Conservation (phyloP, 805 yeast species). For the Metschnikowia continentalis region DNA sequence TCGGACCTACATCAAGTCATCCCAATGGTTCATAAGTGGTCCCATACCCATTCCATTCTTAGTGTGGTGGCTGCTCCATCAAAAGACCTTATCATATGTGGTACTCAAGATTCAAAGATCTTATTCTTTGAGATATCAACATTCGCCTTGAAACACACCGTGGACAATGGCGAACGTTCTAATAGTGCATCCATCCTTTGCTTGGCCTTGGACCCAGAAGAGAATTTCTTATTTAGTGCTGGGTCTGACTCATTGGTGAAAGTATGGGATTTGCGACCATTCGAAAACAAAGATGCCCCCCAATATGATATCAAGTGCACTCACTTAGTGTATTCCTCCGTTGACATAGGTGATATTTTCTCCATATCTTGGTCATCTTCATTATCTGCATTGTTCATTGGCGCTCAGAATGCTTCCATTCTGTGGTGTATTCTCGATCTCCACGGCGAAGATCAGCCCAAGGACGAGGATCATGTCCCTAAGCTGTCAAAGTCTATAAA, state of each 20-base stretch:
- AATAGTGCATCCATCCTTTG: conserved; percentile 75
- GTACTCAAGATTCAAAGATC: conserved; percentile 83
- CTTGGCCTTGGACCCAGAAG: conserved; percentile 51
- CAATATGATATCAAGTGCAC: conserved; percentile 28
- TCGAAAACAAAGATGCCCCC: conserved; percentile 12
- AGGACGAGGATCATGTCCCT: neutral
- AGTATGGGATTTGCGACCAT: conserved; percentile 64
- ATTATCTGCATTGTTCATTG: conserved; percentile 65
- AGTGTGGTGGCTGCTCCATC: conserved; percentile 63
- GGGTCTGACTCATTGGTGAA: conserved; percentile 88
- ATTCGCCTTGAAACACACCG: conserved; percentile 49
- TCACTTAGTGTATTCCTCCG: conserved; percentile 74
- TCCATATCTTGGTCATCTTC: conserved; percentile 67
- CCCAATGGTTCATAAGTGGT: conserved; percentile 63
- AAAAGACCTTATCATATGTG: conserved; percentile 67
- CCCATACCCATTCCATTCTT: conserved; percentile 64
- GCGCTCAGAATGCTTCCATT: conserved; percentile 89
- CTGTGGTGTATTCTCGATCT: conserved; percentile 54
- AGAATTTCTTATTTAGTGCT: conserved; percentile 68
- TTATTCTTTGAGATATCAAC: conserved; percentile 64
- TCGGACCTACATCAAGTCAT: conserved; percentile 12
- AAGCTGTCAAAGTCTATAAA: conserved; percentile 13
- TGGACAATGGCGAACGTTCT: conserved; percentile 43
- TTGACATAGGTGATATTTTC: conserved; percentile 92
- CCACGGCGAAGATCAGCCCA: neutral